Evolutionary conservation across 2,329 filamentous ascomycete species (phyloP).

Genomic region (Phialophora macrospora): DNA sequence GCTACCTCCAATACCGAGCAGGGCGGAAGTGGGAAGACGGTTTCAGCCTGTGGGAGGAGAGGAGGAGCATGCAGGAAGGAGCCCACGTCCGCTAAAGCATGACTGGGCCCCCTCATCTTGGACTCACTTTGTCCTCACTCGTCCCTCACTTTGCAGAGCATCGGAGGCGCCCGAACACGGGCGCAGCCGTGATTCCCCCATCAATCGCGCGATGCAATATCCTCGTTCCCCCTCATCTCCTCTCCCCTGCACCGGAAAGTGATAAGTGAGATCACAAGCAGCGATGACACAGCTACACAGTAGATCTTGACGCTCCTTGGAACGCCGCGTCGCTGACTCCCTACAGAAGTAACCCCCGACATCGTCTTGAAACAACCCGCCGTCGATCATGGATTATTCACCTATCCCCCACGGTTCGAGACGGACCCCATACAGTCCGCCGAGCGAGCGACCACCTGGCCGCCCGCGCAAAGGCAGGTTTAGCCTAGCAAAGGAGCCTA

Average conservation of each 20-base stretch:
- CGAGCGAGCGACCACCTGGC: not conserved
- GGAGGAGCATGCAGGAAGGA: too few relatives aligned
- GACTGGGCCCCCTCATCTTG: not conserved
- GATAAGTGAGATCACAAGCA: not conserved
- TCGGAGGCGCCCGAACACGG: constrained; percentile 25
- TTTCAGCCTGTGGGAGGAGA: too few relatives aligned
- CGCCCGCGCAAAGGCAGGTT: not conserved
- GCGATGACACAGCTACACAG: not conserved
- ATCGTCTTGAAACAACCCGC: not conserved
- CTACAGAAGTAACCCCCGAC: not conserved
- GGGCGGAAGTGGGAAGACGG: too few relatives aligned
- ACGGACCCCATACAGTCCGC: not conserved
- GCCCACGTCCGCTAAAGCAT: too few relatives aligned
- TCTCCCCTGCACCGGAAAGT: constrained; percentile 5
- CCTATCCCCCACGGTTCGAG: not conserved
- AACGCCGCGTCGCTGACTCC: not conserved
- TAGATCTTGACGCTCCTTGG: not conserved
- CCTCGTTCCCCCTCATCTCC: not conserved
- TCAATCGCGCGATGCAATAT: not conserved
- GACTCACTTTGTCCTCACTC: not conserved
- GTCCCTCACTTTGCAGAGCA: not conserved
- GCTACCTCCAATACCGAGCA: too few relatives aligned
- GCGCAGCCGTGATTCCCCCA: constrained; percentile 15
- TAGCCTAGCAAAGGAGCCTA: not conserved
- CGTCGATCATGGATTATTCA: not conserved